Base-by-base conservation (phyloP, 2,329 filamentous ascomycete genomes). In the Furcasterigmium sp. region DNA sequence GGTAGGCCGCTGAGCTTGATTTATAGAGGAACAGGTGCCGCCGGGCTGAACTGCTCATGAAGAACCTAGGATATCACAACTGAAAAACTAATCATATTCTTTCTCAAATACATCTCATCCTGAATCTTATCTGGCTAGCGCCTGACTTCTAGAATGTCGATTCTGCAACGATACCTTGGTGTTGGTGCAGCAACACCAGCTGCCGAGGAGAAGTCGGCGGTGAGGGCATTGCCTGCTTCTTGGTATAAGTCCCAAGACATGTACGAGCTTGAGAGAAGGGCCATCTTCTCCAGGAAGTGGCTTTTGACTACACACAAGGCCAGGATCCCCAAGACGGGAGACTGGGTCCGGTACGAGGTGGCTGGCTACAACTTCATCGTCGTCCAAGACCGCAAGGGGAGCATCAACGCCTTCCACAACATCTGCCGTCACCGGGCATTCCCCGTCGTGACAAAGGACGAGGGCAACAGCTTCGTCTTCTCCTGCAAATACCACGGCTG, bases 251-350 rank as follows among this genome's bases (percentile, higher is more conserved):
- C 69, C 5, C 57, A 61, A n/a, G 69, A 71, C 47, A 73, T 80
- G 64, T 78, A 75, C 51, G 68, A 78, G 53, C 70, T 80, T 2
- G 76, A 80, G 55, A 62, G 72, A 19, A 69, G 76, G 13, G 72
- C 75, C 36, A 74, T 79, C 53, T 80, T 79, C 56, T 80, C 76
- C 30, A 67, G 68, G 51, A 71, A 72, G 52, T 79, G 75, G 76
- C 66, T 75, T 28, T 68, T 78, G 35, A 69, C 72, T 20, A 79
- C 76, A 42, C 68, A 80, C 65, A 63, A 70, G 51, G 62, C 63
- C 43, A 67, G 75, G 44, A 61, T 80, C 34, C 56, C 57, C 45
- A 71, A 77, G 39, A 52, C 65, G 7, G 80, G 79, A 5, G 75
- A 81, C 54, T 84, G 74, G 60, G 64, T 80, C 21, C 69, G 72